Percentiles rank a stretch among this genome's conserved stretches.
phyloP scores from a whole-genome alignment of 1,139 yeast species.

The Meyerozyma elateridarum region DNA sequence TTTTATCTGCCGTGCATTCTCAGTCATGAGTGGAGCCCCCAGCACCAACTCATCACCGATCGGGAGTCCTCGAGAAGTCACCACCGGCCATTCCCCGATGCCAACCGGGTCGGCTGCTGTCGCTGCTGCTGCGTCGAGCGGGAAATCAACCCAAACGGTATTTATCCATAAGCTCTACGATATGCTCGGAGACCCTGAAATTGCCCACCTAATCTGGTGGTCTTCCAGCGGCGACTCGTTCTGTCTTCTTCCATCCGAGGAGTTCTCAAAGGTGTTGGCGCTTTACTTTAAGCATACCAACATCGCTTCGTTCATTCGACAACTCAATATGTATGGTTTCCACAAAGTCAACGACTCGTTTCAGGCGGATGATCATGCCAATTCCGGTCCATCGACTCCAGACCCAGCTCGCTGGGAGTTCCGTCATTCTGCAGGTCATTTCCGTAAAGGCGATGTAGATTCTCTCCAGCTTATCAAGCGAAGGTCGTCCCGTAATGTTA shows the following conservation, averaged over 20 bases:
- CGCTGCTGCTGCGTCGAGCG: conserved; percentile 22
- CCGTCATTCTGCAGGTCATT: conserved; percentile 60
- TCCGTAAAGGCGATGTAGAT: conserved; percentile 60
- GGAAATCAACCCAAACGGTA: conserved; percentile 49
- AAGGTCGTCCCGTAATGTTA: conserved; percentile 53
- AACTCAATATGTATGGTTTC: conserved; percentile 46
- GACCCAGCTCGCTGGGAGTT: conserved; percentile 54
- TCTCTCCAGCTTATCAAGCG: conserved; percentile 58
- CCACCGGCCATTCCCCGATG: too few species aligned
- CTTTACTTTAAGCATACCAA: conserved; percentile 74
- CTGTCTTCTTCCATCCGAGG: conserved; percentile 47
- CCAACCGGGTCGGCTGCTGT: conserved; percentile 5
- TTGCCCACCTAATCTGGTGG: conserved; percentile 54
- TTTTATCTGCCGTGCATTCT: too few species aligned
- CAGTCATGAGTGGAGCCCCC: background rate
- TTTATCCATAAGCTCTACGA: conserved; percentile 62
- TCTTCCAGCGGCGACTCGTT: conserved; percentile 39
- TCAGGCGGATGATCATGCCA: conserved; percentile 17
- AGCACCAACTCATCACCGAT: conserved; percentile 2
- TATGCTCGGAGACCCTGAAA: conserved; percentile 52
- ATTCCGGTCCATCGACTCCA: conserved; percentile 5
- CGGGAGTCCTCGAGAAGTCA: background rate
- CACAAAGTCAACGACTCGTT: conserved; percentile 57
- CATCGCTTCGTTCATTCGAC: conserved; percentile 70
- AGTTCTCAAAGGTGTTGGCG: conserved; percentile 57